phyloP scores from a whole-genome alignment of 164 flowering plant species.

The Vitis riparia region DNA sequence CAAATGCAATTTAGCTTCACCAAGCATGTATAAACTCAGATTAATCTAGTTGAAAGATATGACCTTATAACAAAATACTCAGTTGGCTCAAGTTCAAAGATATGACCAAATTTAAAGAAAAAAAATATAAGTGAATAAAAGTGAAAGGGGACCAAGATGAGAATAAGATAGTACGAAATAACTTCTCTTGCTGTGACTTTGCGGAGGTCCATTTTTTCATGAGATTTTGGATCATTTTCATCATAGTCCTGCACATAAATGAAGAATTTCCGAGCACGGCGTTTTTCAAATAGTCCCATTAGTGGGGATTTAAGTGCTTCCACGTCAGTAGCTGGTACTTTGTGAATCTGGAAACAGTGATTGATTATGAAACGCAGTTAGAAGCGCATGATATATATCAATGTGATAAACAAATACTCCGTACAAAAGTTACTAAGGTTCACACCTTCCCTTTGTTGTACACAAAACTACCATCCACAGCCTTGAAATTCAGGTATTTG shows the following conservation, averaged over 20 bases:
- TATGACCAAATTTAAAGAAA: too few species aligned
- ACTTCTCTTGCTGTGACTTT: slow-evolving; percentile 76
- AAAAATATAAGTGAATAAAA: background rate
- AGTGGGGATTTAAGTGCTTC: slow-evolving; percentile 91
- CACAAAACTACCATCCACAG: slow-evolving; percentile 96
- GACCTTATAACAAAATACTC: too few species aligned
- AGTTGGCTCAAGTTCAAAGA: too few species aligned
- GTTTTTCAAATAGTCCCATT: slow-evolving; percentile 96
- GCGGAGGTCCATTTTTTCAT: slow-evolving; percentile 79
- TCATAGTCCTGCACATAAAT: slow-evolving; percentile 94
- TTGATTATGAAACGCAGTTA: too few species aligned
- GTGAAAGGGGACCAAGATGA: slow-evolving; percentile 3
- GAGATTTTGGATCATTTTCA: slow-evolving; percentile 86
- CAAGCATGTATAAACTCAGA: too few species aligned
- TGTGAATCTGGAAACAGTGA: slow-evolving; percentile 53
- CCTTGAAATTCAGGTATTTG: slow-evolving; percentile 91
- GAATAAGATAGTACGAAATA: slow-evolving; percentile 51
- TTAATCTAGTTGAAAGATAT: too few species aligned
- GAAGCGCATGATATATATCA: too few species aligned
- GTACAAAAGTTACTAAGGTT: background rate
- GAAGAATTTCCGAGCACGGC: slow-evolving; percentile 89
- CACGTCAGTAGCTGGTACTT: slow-evolving; percentile 96
- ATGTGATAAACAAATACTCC: too few species aligned
- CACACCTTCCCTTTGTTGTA: slow-evolving; percentile 92
- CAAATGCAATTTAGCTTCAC: too few species aligned